phyloP scores from a whole-genome alignment of 805 yeast species.

The Teunomyces tritomae region DNA sequence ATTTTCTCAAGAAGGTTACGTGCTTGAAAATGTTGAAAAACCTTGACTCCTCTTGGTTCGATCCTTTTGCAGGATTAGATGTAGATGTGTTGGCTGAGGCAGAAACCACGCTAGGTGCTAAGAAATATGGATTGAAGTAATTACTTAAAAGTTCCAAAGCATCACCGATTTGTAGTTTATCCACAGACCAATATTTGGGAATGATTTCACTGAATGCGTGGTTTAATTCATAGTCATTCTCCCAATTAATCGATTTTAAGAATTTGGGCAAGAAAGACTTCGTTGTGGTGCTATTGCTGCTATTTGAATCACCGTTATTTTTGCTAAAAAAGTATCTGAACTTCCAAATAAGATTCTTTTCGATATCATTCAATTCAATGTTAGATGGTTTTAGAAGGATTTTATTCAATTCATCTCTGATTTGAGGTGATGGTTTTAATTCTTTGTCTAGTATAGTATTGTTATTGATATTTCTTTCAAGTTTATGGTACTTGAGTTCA shows the following conservation, averaged over 20 bases:
- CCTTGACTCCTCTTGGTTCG: slow-evolving; percentile 25
- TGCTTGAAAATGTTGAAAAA: slow-evolving; percentile 30
- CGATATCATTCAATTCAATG: slow-evolving; percentile 74
- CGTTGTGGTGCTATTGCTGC: slow-evolving; percentile 31
- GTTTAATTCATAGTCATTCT: slow-evolving; percentile 72
- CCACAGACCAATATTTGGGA: slow-evolving; percentile 57
- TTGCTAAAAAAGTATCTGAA: slow-evolving; percentile 68
- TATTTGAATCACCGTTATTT: slow-evolving; percentile 51
- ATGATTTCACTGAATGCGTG: slow-evolving; percentile 72
- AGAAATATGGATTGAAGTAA: slow-evolving; percentile 53
- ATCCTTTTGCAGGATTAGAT: slow-evolving; percentile 7
- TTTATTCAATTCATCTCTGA: slow-evolving; percentile 66
- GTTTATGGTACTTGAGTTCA: slow-evolving; percentile 78
- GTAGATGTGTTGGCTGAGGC: background rate
- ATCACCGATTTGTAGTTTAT: slow-evolving; percentile 77
- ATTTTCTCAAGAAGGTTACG: slow-evolving; percentile 67
- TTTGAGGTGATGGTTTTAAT: slow-evolving; percentile 81
- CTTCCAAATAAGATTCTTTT: slow-evolving; percentile 86
- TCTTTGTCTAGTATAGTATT: slow-evolving; percentile 77
- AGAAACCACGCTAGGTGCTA: slow-evolving; percentile 15
- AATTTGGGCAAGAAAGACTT: slow-evolving; percentile 64
- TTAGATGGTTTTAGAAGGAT: slow-evolving; percentile 81
- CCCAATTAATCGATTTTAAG: slow-evolving; percentile 85
- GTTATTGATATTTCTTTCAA: slow-evolving; percentile 77
- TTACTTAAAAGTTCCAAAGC: slow-evolving; percentile 84